A percentile compares a stretch with the other conserved stretches of the same genome.
phyloP scores from a whole-genome alignment of 306 rosid genomes.

The Abrus precatorius region DNA sequence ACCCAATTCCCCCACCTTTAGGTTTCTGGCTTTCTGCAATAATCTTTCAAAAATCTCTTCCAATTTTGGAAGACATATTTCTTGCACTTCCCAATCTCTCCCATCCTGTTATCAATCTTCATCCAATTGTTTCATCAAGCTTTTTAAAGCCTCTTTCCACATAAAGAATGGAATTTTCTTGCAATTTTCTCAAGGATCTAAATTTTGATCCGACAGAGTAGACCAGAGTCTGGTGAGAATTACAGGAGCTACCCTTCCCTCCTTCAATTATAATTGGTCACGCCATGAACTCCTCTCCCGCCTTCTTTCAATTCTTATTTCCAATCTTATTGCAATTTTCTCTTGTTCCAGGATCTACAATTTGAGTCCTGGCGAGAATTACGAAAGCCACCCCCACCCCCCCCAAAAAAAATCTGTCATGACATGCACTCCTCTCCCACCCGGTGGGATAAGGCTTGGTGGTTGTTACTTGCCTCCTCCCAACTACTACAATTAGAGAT shows the following conservation, averaged over 20 bases:
- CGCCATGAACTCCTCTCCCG: too few species aligned
- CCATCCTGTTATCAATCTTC: background rate
- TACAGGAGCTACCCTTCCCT: too few species aligned
- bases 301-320: too few species aligned
- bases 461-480: background rate
- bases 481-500: background rate
- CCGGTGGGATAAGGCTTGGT: too few species aligned
- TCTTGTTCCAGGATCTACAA: constrained; percentile 1
- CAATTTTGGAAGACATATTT: background rate
- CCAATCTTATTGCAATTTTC: background rate
- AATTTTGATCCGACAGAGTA: too few species aligned
- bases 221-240: too few species aligned
- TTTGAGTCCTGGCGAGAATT: background rate
- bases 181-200: too few species aligned
- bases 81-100: background rate
- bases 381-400: background rate
- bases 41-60: background rate
- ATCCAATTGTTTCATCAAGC: background rate
- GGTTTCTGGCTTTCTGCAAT: background rate
- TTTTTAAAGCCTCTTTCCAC: background rate
- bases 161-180: background rate
- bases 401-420: background rate
- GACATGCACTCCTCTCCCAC: background rate
- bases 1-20: background rate
- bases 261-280: too few species aligned